Evolutionary conservation across 805 yeast species (phyloP).

Genomic region (Suhomyces pyralidae): DNA sequence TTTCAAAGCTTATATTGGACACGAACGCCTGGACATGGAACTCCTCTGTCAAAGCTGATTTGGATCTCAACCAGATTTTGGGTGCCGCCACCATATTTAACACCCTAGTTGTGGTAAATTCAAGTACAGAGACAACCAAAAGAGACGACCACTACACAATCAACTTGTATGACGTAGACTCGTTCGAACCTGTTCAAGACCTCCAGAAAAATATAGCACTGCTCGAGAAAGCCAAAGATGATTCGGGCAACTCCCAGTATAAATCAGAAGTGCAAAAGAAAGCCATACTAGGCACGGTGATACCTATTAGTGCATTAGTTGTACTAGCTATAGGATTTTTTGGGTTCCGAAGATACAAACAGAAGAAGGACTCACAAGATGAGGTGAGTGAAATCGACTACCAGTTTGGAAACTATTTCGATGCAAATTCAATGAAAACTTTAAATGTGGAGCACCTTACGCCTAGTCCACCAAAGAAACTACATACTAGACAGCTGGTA

Average conservation of each 20-base stretch:
- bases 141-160: conserved; percentile 29
- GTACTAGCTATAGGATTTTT: conserved; percentile 14
- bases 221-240: conserved; percentile 7
- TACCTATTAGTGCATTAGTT: conserved; percentile 28
- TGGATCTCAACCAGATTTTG: conserved; percentile 24
- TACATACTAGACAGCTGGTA: background rate
- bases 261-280: conserved; percentile 17
- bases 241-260: conserved; percentile 21
- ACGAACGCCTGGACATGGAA: conserved; percentile 41
- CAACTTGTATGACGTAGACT: conserved; percentile 40
- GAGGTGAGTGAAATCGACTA: conserved; percentile 25
- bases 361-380: conserved; percentile 11
- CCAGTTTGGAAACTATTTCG: conserved; percentile 30
- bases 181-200: conserved; percentile 30
- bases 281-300: conserved; percentile 37
- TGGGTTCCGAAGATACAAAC: conserved; percentile 18
- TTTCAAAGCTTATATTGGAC: conserved; percentile 37
- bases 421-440: conserved; percentile 9
- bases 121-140: conserved; percentile 14
- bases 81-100: conserved; percentile 56
- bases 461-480: conserved; percentile 1
- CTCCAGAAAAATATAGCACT: conserved; percentile 20
- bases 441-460: conserved; percentile 1
- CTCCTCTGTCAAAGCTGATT: conserved; percentile 9
- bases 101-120: conserved; percentile 44